Base-by-base conservation (phyloP, 2,329 filamentous ascomycete genomes). In the Fusarium circinatum region DNA sequence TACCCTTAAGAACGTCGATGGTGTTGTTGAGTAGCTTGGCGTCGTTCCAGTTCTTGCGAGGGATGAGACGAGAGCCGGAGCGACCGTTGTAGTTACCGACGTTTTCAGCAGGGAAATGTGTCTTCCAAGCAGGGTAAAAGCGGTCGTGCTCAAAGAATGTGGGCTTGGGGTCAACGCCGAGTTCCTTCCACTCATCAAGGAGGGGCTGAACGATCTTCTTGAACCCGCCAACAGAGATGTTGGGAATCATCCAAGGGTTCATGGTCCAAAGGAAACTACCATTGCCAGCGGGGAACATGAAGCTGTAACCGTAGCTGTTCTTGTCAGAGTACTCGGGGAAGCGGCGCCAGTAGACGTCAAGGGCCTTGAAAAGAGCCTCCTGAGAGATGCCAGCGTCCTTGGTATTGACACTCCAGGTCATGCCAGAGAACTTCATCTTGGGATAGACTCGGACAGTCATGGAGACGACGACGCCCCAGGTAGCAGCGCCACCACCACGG, bases 401-500 rank as follows among this genome's bases (percentile, higher is more conserved):
- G 49, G 78, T 79, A 9, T 79, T 75, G 32, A 64, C 62, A 24
- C 80, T 83, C 45, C 70, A 73, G 26, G 77, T 81, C 58, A 73
- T 32, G 12, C 85, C 78, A 2, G 78, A 76, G 42, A 81, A 81
- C 34, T 72, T 75, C 54, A 79, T 78, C 66, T 80, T 81, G 18
- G 65, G 79, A 56, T 83, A 81, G 7, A 80, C 80, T 14, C 79
- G 80, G 41, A 84, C 79, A 4, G 80, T 80, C 58, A 83, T 75
- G 5, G 82, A 84, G 30, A 81, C 76, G 12, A 85, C 85, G 8
- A 87, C 82, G 3, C 85, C 85, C 67, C 82, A 87, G 8, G 83
- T 86, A 47, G 81, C 84, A 14, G 85, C 86, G 5, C 90, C 89
- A 4, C 89, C 89, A 7, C 89, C 89, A 41, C 84, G 83, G 1